Percentiles rank a stretch among this genome's conserved stretches.
phyloP scores from a whole-genome alignment of 306 rosid species.

The Dryas drummondii region DNA sequence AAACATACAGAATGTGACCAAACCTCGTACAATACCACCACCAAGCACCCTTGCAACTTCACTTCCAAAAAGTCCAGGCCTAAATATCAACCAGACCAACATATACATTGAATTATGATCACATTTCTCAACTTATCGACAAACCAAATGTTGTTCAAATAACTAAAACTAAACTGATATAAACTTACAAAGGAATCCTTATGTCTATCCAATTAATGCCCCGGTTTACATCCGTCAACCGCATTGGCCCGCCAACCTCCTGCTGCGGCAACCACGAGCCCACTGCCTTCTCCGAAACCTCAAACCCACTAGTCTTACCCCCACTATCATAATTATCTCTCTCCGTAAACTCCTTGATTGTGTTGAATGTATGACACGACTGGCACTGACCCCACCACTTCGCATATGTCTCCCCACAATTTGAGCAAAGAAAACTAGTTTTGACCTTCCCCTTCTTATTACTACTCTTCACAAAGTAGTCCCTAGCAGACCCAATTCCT shows the following conservation, averaged over 20 bases:
- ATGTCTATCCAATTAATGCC: conserved; percentile 45
- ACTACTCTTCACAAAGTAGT: conserved; percentile 8
- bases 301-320: conserved; percentile 32
- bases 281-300: conserved; percentile 46
- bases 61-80: conserved; percentile 68
- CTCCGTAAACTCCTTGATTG: conserved; percentile 51
- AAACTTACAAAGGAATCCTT: conserved; percentile 82
- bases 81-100: conserved; percentile 35
- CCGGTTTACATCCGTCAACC: conserved; percentile 66
- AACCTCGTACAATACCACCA: conserved; percentile 97
- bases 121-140: neutral
- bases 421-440: conserved; percentile 60
- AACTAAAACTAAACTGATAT: neutral
- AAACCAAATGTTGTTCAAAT: neutral
- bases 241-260: conserved; percentile 44
- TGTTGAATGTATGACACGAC: conserved; percentile 38
- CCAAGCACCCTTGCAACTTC: conserved; percentile 86
- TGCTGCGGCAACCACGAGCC: conserved; percentile 61
- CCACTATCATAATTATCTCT: conserved; percentile 13
- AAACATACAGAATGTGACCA: conserved; percentile 12
- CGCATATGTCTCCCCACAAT: conserved; percentile 59
- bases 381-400: conserved; percentile 86
- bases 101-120: neutral
- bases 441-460: conserved; percentile 52
- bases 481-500: conserved; percentile 12